Base-by-base conservation (phyloP, 352 stramenopile genomes). In the Phytophthora aleatoria region DNA sequence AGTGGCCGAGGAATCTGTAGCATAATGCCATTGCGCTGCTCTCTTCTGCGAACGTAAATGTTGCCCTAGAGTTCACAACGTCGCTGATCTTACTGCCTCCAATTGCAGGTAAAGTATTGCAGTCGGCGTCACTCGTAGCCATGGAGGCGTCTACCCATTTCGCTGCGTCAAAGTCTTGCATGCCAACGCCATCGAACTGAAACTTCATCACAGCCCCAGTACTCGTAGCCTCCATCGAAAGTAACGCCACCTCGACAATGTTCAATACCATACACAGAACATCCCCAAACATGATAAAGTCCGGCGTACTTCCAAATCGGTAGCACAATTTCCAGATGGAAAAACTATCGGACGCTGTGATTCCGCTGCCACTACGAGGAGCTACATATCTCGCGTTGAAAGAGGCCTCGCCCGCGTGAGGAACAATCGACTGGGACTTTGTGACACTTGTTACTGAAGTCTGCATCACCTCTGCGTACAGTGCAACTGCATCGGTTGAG, bases 271-370 rank as follows among this genome's bases (percentile, higher is more conserved):
- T 68, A 28, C 74, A 85, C 13, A 90, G 16, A 0, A 91, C 83
- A 47, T 88, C 64, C 7, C 77, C 79, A 61, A 90, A 91, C 75
- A 91, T 80, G 35, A 88, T 51, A 36, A 67, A 89, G 12, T 63
- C 56, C 0, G 69, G 38, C 6, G 77, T 81, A 51, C 73, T 87
- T 6, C 79, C 83, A 38, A 91, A 91, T 9, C 73, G 76, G 57
- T 89, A 91, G 54, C 83, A 91, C 15, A 91, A 59, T 47, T 91
- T 91, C 83, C 83, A 91, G 0, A 73, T 79, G 8, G 76, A 76
- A 11, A 87, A 64, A 1, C 58, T 73, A 12, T 57, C 36, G 0
- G 57, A 64, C 3, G 60, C 52, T 2, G 31, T 50, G 7, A 70
- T 12, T 0, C 35, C 45, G 26, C 38, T 70, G 3, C 47, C 59